phyloP scores from a whole-genome alignment of 2,329 filamentous ascomycete genomes.

The Epichloe elymi region DNA sequence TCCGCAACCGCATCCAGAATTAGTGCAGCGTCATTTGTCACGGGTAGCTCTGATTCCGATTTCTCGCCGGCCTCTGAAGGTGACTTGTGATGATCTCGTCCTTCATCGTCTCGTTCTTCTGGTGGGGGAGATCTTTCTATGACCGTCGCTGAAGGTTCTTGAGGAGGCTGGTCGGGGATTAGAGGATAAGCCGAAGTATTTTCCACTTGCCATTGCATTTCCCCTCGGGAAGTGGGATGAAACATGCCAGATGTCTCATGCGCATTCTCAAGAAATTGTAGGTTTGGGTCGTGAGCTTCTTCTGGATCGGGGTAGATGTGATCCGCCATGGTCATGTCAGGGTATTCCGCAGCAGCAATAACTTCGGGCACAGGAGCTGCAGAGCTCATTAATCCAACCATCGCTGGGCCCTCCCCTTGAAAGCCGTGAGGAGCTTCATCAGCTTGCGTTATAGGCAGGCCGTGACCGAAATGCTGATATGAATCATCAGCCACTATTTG shows the following conservation, averaged over 20 bases:
- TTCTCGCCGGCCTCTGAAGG: background rate
- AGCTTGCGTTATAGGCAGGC: background rate
- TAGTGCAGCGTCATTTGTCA: background rate
- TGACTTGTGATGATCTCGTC: background rate
- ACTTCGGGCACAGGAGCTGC: background rate
- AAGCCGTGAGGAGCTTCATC: background rate
- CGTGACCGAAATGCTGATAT: slow-evolving; percentile 1
- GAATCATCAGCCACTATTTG: background rate
- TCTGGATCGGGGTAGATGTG: background rate
- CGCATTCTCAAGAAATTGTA: slow-evolving; percentile 5
- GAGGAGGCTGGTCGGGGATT: background rate
- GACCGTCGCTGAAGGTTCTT: background rate
- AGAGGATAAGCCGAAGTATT: background rate
- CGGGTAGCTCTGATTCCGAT: background rate
- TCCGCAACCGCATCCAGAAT: background rate
- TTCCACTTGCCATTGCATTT: background rate
- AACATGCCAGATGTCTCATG: background rate
- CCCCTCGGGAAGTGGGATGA: background rate
- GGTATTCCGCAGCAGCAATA: background rate
- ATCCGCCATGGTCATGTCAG: background rate
- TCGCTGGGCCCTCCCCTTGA: background rate
- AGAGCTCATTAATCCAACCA: background rate
- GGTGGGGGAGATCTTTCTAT: slow-evolving; percentile 1
- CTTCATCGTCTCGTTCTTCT: background rate
- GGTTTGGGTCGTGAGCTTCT: slow-evolving; percentile 8